phyloP scores from a whole-genome alignment of 2,329 filamentous ascomycete genomes.

The Penicillium brevicompactum region DNA sequence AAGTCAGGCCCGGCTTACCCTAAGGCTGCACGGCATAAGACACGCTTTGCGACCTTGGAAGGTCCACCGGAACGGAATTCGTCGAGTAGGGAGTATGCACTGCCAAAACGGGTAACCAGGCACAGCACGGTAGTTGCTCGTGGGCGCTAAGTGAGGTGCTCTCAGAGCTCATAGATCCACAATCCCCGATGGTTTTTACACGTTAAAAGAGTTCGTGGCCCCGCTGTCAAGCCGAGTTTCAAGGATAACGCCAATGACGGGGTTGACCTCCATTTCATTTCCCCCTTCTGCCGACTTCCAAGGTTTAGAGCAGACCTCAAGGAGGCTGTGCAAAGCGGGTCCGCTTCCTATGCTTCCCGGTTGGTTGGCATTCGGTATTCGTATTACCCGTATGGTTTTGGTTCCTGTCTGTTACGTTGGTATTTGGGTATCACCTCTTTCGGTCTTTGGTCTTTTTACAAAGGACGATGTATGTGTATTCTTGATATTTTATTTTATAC shows the following conservation, averaged over 20 bases:
- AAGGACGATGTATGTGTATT: neutral
- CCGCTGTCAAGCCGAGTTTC: slow-evolving; percentile 6
- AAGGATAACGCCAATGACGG: slow-evolving; percentile 7
- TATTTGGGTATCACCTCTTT: neutral
- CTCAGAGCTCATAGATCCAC: slow-evolving; percentile 5
- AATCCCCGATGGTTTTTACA: neutral
- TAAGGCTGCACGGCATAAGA: slow-evolving; percentile 5
- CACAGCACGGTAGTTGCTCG: neutral
- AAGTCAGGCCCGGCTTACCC: neutral
- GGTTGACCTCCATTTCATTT: slow-evolving; percentile 2
- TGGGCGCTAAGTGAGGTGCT: neutral
- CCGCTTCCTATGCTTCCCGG: slow-evolving; percentile 10
- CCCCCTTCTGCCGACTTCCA: slow-evolving; percentile 7
- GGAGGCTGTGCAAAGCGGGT: slow-evolving; percentile 16
- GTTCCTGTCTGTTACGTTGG: neutral
- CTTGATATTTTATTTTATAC: too few relatives aligned
- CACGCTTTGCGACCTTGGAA: neutral
- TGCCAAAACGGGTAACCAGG: neutral
- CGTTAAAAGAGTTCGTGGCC: neutral
- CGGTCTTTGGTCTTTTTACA: neutral
- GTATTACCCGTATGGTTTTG: slow-evolving; percentile 1
- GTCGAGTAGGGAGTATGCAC: neutral
- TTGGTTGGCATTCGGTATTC: slow-evolving; percentile 4
- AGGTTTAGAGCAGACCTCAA: slow-evolving; percentile 10
- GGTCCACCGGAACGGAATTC: neutral